phyloP scores from a whole-genome alignment of 2,329 filamentous ascomycete genomes.

The Chaetomiaceae sp. region DNA sequence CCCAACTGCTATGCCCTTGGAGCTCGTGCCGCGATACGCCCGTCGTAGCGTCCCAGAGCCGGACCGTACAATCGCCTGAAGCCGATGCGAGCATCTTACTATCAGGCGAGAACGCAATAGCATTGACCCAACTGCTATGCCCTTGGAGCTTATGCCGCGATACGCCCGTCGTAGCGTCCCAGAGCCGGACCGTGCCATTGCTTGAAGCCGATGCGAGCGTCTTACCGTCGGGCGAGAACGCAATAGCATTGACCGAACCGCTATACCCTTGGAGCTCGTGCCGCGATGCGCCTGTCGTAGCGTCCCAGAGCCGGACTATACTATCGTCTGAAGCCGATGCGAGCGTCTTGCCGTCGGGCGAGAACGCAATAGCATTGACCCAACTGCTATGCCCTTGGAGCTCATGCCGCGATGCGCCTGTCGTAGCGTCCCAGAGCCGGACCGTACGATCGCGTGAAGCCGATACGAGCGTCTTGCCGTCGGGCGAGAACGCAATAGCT shows the following conservation, averaged over 20 bases:
- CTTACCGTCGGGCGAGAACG: conserved; percentile 18
- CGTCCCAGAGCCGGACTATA: conserved; percentile 15
- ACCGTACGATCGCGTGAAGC: conserved; percentile 7
- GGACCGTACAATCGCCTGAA: too few species aligned
- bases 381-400: conserved; percentile 15
- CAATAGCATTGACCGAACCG: conserved; percentile 8
- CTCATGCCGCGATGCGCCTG: conserved; percentile 13
- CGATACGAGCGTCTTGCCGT: conserved; percentile 7
- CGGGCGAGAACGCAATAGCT: conserved; percentile 12
- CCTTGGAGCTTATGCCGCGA: conserved; percentile 16
- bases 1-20: too few species aligned
- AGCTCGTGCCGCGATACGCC: too few species aligned
- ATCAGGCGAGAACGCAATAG: conserved; percentile 20
- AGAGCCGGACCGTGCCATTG: conserved; percentile 10
- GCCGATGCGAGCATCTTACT: not conserved
- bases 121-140: conserved; percentile 8
- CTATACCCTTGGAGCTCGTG: conserved; percentile 19
- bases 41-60: too few species aligned
- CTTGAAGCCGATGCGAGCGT: not conserved
- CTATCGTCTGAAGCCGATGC: not conserved
- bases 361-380: conserved; percentile 18
- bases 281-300: conserved; percentile 9
- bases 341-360: conserved; percentile 9
- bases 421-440: conserved; percentile 15
- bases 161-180: too few species aligned